Conservation (phyloP, 345 rosid genomes). For the Hibiscus tridactylites region DNA sequence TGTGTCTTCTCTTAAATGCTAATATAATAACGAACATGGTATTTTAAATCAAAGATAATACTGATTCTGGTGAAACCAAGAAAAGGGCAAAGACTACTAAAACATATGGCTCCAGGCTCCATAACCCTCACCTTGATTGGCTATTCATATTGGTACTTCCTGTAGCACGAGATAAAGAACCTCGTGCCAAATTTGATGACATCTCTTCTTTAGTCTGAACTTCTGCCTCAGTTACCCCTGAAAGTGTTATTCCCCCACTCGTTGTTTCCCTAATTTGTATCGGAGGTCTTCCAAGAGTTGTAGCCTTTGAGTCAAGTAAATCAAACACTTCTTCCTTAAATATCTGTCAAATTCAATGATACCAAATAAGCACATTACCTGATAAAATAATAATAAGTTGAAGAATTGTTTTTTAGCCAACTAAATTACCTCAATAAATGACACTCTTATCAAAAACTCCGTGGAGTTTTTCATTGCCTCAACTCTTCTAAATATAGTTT, state of each 20-base stretch:
- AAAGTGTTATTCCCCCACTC: slow-evolving; percentile 30
- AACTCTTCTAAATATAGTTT: slow-evolving; percentile 41
- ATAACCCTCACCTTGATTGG: slow-evolving; percentile 64
- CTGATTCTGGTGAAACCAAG: neutral
- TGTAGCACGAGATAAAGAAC: slow-evolving; percentile 83
- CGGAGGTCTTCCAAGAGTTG: neutral
- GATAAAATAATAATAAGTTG: neutral
- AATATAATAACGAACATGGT: neutral
- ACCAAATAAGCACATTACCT: neutral
- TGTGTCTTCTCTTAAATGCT: neutral
- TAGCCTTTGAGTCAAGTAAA: slow-evolving; percentile 51
- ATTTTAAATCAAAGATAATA: neutral
- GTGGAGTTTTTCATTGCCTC: slow-evolving; percentile 37
- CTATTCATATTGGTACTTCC: slow-evolving; percentile 97
- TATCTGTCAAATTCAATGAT: slow-evolving; percentile 35
- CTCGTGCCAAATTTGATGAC: slow-evolving; percentile 65
- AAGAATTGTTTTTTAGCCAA: neutral
- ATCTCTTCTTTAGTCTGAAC: slow-evolving; percentile 83
- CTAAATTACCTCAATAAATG: slow-evolving; percentile 75
- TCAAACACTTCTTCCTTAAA: slow-evolving; percentile 96
- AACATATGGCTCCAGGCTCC: neutral
- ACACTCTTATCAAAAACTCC: slow-evolving; percentile 73
- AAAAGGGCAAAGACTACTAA: neutral
- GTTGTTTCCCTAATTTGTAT: neutral
- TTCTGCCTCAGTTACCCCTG: slow-evolving; percentile 91